phyloP scores from a whole-genome alignment of 192 early-diverging fungal species.

The Umbelopsis vinacea region DNA sequence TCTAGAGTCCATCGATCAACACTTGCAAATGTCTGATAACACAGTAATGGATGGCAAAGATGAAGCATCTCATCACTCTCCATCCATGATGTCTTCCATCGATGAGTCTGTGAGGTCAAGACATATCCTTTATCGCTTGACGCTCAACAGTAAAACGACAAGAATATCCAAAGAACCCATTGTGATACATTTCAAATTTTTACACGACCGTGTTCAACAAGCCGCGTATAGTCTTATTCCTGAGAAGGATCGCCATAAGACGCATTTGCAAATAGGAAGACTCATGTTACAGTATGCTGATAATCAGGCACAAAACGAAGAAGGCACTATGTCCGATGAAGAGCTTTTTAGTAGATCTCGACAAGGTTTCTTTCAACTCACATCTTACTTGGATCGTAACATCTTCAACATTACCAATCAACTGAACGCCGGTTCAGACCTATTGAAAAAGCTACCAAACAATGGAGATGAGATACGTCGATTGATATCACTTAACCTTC shows the following conservation, averaged over 20 bases:
- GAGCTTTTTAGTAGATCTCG: not conserved
- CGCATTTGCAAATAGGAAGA: conserved; percentile 35
- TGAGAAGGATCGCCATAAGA: conserved; percentile 30
- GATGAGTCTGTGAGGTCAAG: not conserved
- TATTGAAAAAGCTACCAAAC: conserved; percentile 10
- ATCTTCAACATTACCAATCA: conserved; percentile 47
- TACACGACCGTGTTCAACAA: conserved; percentile 47
- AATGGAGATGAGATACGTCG: conserved; percentile 16
- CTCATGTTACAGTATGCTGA: conserved; percentile 35
- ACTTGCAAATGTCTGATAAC: not conserved
- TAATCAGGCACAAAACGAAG: not conserved
- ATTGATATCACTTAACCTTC: conserved; percentile 26
- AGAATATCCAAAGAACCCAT: not conserved
- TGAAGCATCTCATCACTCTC: not conserved
- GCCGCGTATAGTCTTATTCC: conserved; percentile 37
- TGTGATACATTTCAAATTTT: conserved; percentile 33
- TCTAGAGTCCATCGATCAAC: not conserved
- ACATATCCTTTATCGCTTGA: not conserved
- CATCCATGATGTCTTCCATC: not conserved
- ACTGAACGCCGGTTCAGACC: conserved; percentile 32
- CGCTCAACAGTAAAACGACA: not conserved
- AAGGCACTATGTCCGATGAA: not conserved
- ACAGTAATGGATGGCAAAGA: not conserved
- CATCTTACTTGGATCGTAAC: conserved; percentile 27
- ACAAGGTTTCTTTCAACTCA: not conserved